phyloP scores from a whole-genome alignment of 805 yeast genomes.

The Torulaspora delbrueckii region DNA sequence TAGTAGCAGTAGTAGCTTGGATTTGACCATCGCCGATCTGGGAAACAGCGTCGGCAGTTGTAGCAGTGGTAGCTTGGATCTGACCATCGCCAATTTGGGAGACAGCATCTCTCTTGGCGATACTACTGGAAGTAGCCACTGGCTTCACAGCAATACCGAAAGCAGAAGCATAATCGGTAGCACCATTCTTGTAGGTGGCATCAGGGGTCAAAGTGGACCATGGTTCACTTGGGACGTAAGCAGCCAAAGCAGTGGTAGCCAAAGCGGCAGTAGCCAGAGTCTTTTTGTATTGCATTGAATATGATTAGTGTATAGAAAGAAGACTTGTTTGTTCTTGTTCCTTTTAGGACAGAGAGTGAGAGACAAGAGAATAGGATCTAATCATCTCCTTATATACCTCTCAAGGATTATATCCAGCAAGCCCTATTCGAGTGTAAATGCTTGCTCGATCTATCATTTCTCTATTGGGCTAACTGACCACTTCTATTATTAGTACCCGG shows the following conservation, averaged over 20 bases:
- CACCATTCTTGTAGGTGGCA: conserved; percentile 49
- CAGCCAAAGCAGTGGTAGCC: conserved; percentile 50
- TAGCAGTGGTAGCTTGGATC: conserved; percentile 33
- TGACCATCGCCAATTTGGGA: conserved; percentile 38
- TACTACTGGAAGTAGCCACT: conserved; percentile 35
- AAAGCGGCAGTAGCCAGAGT: conserved; percentile 40
- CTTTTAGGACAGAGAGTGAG: no score
- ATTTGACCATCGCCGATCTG: conserved; percentile 1
- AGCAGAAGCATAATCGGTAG: conserved; percentile 49
- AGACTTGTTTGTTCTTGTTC: background rate
- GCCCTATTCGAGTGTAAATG: background rate
- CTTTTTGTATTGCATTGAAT: conserved; percentile 43
- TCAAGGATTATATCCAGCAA: background rate
- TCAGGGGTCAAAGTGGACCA: conserved; percentile 71
- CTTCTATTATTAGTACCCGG: conserved; percentile 3
- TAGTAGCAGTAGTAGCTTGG: conserved; percentile 3
- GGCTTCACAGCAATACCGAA: conserved; percentile 70
- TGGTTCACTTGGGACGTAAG: conserved; percentile 60
- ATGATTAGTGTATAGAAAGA: background rate
- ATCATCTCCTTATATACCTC: conserved; percentile 3
- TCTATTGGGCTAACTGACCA: background rate
- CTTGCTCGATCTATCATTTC: conserved; percentile 1
- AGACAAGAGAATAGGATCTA: no score
- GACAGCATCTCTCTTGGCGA: conserved; percentile 29
- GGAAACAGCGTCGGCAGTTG: conserved; percentile 5